phyloP scores from a whole-genome alignment of 176 grass and related monocot species.

The Poa annua region DNA sequence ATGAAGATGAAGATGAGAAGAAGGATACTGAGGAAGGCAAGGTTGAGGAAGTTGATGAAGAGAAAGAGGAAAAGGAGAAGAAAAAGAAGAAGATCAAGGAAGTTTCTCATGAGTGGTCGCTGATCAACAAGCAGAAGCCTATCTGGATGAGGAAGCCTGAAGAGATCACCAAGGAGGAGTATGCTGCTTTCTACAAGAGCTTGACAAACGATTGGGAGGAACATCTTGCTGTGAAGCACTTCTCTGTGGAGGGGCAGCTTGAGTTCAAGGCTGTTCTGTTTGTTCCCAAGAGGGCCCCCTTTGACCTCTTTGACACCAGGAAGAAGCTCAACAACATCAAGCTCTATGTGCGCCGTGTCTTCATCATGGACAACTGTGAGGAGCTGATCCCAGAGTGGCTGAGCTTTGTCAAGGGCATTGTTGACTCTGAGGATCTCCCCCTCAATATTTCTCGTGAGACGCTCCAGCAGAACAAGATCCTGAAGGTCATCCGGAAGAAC shows the following conservation, averaged over 20 bases:
- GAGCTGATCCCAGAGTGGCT: constrained; percentile 92
- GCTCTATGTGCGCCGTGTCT: constrained; percentile 87
- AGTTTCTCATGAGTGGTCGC: constrained; percentile 90
- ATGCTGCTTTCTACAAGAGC: constrained; percentile 98
- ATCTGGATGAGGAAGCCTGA: constrained; percentile 99
- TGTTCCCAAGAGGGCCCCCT: constrained; percentile 91
- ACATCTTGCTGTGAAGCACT: constrained; percentile 92
- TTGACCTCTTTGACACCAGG: constrained; percentile 92
- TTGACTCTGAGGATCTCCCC: constrained; percentile 98
- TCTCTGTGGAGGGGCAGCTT: constrained; percentile 97
- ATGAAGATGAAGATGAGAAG: constrained; percentile 98
- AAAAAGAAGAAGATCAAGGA: constrained; percentile 99
- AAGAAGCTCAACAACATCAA: constrained; percentile 99
- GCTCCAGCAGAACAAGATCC: constrained; percentile 98
- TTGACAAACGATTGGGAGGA: constrained; percentile 98
- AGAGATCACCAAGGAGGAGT: constrained; percentile 97
- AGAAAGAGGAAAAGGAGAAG: constrained; percentile 87
- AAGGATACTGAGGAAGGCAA: constrained; percentile 95
- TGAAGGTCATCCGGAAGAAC: constrained; percentile 96
- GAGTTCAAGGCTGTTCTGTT: constrained; percentile 98
- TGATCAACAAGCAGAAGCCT: constrained; percentile 97
- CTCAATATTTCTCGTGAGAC: constrained; percentile 96
- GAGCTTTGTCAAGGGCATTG: constrained; percentile 94
- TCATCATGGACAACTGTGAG: constrained; percentile 99
- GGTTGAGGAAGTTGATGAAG: constrained; percentile 90